Percentiles rank a stretch among this genome's conserved stretches.
phyloP scores from a whole-genome alignment of 768 basidiomycete genomes.

The Tulasnella sp. region DNA sequence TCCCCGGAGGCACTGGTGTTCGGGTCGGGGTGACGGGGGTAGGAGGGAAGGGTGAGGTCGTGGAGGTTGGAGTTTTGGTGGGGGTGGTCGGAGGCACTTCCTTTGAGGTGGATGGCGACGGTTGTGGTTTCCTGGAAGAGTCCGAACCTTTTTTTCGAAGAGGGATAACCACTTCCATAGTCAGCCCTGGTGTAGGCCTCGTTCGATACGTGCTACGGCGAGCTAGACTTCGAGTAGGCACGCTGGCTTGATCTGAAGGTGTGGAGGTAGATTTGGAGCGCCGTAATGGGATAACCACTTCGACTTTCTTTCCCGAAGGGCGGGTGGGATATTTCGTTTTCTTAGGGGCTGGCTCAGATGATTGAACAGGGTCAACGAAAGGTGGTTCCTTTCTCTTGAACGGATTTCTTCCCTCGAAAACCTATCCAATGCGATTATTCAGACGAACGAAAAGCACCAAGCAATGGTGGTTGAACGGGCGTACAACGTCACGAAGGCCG shows the following conservation, averaged over 20 bases:
- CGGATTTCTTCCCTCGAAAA: not conserved
- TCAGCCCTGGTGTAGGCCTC: not conserved
- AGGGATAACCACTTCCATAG: not conserved
- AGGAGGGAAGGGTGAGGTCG: not conserved
- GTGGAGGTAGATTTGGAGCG: not conserved
- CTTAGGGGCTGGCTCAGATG: not conserved
- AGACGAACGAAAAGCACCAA: not conserved
- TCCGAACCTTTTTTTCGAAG: not conserved
- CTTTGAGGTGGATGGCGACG: not conserved
- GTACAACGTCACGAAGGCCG: constrained; percentile 6
- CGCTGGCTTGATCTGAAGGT: not conserved
- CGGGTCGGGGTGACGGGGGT: not conserved
- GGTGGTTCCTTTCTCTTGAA: not conserved
- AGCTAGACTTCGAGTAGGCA: not conserved
- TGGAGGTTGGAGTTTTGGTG: not conserved
- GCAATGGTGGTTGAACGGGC: not conserved
- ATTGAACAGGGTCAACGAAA: not conserved
- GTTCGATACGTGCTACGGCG: not conserved
- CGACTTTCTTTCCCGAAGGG: not conserved
- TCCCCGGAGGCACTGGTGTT: not conserved
- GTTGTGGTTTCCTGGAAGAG: not conserved
- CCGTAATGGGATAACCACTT: not conserved
- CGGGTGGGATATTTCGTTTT: not conserved
- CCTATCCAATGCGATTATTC: not conserved
- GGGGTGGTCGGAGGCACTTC: not conserved